Base-by-base conservation (phyloP, 805 yeast genomes). In the Yamadazyma phyllophila region DNA sequence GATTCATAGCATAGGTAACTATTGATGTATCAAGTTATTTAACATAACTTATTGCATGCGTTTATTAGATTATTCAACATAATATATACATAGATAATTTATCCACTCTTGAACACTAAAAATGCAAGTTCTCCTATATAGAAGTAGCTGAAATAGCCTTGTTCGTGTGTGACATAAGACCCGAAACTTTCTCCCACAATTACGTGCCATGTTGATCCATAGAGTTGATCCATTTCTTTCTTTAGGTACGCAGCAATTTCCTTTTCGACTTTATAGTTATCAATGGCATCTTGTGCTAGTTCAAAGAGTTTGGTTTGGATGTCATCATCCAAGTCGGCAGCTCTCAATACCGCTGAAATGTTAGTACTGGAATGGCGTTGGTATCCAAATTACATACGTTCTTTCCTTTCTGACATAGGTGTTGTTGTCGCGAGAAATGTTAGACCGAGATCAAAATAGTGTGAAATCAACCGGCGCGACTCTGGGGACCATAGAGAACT, bases 151-250 rank as follows among this genome's bases (percentile, higher is more conserved):
- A 87, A 87, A 55, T 72, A 74, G 1, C 90, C 91, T 53, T 80
- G 80, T 62, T 85, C 88, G 58, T 87, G 94, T 10, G 91, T 83
- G 14, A 87, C 89, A 59, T 82, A 85, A 40, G 85, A 78, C 3
- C 94, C 92, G 63, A 86, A 87, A 55, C 82, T 82, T 61, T 80
- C 83, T 9, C 94, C 95, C 43, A 85, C 90, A 41, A 87, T 76
- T 2, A 84, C 88, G 60, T 87, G 92, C 95, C 94, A 87, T 33
- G 88, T 79, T 26, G 81, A 76, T 0, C 91, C 92, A 48, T 73
- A 78, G 38, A 71, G 62, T 39, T 75, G 73, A 59, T 86, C 94
- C 62, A 85, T 62, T 51, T 76, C 83, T 54, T 83, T 82, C 67
- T 86, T 87, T 49, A 85, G 63, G 44, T 65, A 69, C 0, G 82